phyloP scores from a whole-genome alignment of 1,139 yeast species.

The Taphrina sp. region DNA sequence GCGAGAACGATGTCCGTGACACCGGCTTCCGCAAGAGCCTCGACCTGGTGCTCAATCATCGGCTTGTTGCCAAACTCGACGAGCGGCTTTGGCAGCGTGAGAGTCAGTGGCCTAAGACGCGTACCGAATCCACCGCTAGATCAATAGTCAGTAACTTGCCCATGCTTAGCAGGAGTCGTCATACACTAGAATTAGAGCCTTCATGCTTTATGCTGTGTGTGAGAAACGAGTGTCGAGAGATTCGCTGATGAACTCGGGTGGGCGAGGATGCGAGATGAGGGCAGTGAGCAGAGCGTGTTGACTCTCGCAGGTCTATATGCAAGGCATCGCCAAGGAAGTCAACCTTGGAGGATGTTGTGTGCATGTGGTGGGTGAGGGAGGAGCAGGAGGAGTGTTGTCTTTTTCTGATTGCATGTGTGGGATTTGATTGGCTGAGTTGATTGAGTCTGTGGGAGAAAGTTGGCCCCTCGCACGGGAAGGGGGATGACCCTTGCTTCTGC shows the following conservation, averaged over 20 bases:
- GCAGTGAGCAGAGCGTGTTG: too few relatives aligned
- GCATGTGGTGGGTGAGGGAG: background rate
- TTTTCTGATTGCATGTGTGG: too few relatives aligned
- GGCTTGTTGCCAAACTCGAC: constrained; percentile 99
- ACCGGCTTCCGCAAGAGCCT: constrained; percentile 97
- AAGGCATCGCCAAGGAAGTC: too few relatives aligned
- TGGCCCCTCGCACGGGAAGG: too few relatives aligned
- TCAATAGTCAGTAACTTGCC: background rate
- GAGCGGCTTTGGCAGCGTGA: constrained; percentile 96
- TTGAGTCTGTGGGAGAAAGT: too few relatives aligned
- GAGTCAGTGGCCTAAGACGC: constrained; percentile 97
- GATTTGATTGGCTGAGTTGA: too few relatives aligned
- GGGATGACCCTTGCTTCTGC: too few relatives aligned
- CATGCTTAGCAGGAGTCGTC: background rate
- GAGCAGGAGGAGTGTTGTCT: background rate
- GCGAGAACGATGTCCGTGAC: constrained; percentile 98
- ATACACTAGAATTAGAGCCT: constrained; percentile 31
- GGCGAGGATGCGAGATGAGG: too few relatives aligned
- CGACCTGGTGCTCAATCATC: constrained; percentile 81
- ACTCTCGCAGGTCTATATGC: too few relatives aligned
- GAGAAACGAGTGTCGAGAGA: too few relatives aligned
- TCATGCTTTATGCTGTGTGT: constrained; percentile 28
- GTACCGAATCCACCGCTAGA: constrained; percentile 69
- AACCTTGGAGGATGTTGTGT: too few relatives aligned
- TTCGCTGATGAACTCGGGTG: too few relatives aligned